Evolutionary conservation across 2,329 filamentous ascomycete species (phyloP), one percentile per base, ranked within the genome.

Genomic region (Exserohilum turcica): DNA sequence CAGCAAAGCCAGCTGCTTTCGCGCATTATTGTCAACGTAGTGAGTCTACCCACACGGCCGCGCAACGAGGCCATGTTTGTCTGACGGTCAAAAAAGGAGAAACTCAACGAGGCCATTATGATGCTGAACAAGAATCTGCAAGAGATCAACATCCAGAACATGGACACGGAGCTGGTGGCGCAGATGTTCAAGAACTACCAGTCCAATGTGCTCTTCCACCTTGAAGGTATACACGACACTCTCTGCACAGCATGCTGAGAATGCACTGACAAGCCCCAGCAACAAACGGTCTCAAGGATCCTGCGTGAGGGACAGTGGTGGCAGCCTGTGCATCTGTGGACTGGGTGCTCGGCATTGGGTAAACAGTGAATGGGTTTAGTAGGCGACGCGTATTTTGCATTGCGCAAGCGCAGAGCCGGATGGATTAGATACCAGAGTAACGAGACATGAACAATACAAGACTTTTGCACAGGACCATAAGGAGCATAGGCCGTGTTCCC

Each of bases 111-210:
- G 77, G 89, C 94, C 1, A 84, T 97, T 47, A 86, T 94, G 77
- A 87, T 93, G 45, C 85, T 97, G 83, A 99, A 97, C 77, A 96
- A 91, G 76, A 90, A 86, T 43, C 86, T 99, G 1, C 65, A 96
- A 90, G 93, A 97, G 64, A 97, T 97, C 82, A 97, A 97, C 71
- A 88, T 97, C 50, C 90, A 96, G 69, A 99, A 97, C 75, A 97
- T 97, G 92, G 96, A 99, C 71, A 91, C 97, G 31, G 94, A 97
- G 78, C 83, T 97, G 2, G 94, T 97, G 5, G 92, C 93, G 0
- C 93, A 97, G 73, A 99, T 99, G 94, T 99, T 97, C 82, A 97
- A 97, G 80, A 99, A 97, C 77, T 99, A 99, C 74, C 92, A 97
- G 75, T 96, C 92, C 9, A 99, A 97, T 67, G 93, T 97, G 12